phyloP scores from a whole-genome alignment of 164 flowering plant genomes.

The Pachysandra terminalis region DNA sequence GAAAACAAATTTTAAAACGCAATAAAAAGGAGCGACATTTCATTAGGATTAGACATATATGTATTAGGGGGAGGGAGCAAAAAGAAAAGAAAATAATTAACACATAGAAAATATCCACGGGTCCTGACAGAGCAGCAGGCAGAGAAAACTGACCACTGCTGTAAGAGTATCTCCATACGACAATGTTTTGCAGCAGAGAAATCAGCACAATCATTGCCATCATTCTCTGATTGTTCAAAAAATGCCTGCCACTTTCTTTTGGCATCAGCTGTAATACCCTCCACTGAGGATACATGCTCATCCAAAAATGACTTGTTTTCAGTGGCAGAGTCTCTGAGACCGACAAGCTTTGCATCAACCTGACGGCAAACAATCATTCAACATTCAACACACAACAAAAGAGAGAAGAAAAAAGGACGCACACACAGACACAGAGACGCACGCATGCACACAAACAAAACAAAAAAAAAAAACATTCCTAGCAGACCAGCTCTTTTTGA shows the following conservation, averaged over 20 bases:
- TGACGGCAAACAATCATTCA: constrained; percentile 21
- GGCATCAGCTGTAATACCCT: constrained; percentile 57
- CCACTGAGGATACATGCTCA: constrained; percentile 61
- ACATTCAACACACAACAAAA: not conserved
- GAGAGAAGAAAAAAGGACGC: not conserved
- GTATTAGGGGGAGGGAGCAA: no score
- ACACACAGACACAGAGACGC: no score
- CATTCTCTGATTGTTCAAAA: constrained; percentile 56
- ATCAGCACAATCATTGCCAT: constrained; percentile 63
- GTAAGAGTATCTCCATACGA: constrained; percentile 76
- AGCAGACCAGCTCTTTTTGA: constrained; percentile 76
- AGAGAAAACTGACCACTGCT: constrained; percentile 50
- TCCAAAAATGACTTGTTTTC: constrained; percentile 58
- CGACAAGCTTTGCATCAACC: constrained; percentile 69
- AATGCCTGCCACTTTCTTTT: constrained; percentile 90
- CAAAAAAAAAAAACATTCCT: not conserved
- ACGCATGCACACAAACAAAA: no score
- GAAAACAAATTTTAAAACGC: not conserved
- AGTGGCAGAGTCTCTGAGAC: constrained; percentile 47
- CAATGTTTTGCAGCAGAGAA: constrained; percentile 92
- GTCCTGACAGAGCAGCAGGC: not conserved
- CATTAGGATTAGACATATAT: not conserved
- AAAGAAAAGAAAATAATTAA: not conserved
- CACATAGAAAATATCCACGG: not conserved
- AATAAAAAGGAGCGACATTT: not conserved